Evolutionary conservation across 164 flowering plant species (phyloP), one percentile per base, ranked within the genome.

Genomic region (Berberis vulgaris): DNA sequence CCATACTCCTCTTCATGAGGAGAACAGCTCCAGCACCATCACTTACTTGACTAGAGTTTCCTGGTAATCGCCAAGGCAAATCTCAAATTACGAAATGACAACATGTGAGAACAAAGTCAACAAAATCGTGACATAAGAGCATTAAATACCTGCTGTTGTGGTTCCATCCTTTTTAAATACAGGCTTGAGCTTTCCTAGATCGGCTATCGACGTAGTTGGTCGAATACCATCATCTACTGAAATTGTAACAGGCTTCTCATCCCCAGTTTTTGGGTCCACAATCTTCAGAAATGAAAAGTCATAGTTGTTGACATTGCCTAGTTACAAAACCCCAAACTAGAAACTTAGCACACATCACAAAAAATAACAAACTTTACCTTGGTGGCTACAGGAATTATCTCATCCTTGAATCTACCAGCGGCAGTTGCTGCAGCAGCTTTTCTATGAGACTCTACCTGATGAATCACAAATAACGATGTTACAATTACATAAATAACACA

Each of bases 1-100:
- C 98, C 41, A 89, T 62, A 73, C 96, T 86, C 75, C 94, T 89
- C 77, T 78, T 87, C 97, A 89, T 95, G 3, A 95, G 91, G 43
- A 95, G 86, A 61, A 95, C 97, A 46, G 97, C 98, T 67, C 93
- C 97, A 76, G 98, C 98, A 67, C 97, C 99, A 85, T 95, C 99
- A 86, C 82, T 95, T 46, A 95, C 91, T 75, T 95, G 99, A 73
- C 98, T 91, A 46, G 99, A 86, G 71, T 89, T 95, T 45, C 99
- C 97, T 95, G 43, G 59, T 56, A 62, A 39, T 2, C 49, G 3
- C 40, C 44, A 40, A 26, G 43, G 26, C 12, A 61, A 1, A 39
- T 9, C 7, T 26, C 38, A 38, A 7, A 39, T 4, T 1, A 41
- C 42, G 12, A 12, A 57, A 5, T 2, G 7, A 7, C 43, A 57